Conservation (phyloP, 2,329 filamentous ascomycete genomes). For the Pseudogymnoascus sp. region DNA sequence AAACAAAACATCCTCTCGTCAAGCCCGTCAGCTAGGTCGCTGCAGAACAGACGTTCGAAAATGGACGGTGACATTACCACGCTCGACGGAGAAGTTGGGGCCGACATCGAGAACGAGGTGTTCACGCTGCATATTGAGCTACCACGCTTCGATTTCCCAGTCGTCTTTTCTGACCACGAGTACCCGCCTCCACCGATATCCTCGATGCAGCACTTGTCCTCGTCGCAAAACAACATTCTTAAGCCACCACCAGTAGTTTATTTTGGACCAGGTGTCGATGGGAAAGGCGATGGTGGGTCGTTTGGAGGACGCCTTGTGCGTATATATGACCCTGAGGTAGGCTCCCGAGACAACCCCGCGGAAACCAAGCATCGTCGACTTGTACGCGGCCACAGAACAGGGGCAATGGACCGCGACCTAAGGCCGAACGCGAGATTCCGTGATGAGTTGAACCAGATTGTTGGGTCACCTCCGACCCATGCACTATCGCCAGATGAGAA, state of each 20-base stretch:
- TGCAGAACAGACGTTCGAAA: constrained; percentile 40
- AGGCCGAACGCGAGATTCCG: constrained; percentile 94
- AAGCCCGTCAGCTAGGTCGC: constrained; percentile 53
- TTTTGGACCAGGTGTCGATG: constrained; percentile 82
- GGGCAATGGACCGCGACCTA: constrained; percentile 88
- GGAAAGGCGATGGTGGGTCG: constrained; percentile 43
- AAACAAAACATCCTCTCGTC: constrained; percentile 62
- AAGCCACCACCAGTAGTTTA: constrained; percentile 80
- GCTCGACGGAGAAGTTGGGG: constrained; percentile 32
- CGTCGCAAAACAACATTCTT: constrained; percentile 60
- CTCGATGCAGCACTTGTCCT: constrained; percentile 56
- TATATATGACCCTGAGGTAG: constrained; percentile 91
- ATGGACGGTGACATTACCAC: constrained; percentile 28
- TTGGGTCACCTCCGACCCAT: constrained; percentile 89
- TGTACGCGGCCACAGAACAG: constrained; percentile 81
- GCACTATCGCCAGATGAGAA: constrained; percentile 84
- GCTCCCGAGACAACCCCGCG: constrained; percentile 82
- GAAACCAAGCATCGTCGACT: constrained; percentile 91
- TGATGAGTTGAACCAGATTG: constrained; percentile 84
- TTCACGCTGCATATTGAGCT: constrained; percentile 88
- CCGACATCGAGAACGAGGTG: constrained; percentile 43
- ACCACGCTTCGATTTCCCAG: constrained; percentile 87
- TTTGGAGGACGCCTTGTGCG: constrained; percentile 60
- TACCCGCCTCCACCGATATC: constrained; percentile 82
- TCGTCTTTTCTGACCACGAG: constrained; percentile 91